Evolutionary conservation across 495 filamentous ascomycete species (phyloP).

Genomic region (Parmelia sp.): DNA sequence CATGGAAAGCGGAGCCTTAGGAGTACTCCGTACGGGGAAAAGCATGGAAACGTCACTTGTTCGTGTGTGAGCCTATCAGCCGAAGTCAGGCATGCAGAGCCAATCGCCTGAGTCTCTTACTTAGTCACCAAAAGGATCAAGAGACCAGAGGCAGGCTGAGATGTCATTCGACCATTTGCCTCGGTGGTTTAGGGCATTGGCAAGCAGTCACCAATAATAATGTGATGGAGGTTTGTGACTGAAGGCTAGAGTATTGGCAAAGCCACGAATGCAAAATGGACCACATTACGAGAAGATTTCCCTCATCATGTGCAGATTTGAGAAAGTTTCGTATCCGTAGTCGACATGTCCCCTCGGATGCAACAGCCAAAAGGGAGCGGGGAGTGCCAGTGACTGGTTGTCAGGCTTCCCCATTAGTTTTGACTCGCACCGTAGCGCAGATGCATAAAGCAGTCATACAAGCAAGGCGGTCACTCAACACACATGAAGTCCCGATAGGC

Average conservation of each 20-base stretch:
- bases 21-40: constrained; percentile 6
- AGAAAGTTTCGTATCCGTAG: background rate
- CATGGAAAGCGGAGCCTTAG: constrained; percentile 8
- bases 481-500: background rate
- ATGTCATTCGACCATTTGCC: background rate
- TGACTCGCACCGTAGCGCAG: background rate
- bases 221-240: background rate
- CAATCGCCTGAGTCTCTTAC: background rate
- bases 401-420: background rate
- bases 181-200: background rate
- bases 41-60: constrained; percentile 1
- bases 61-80: background rate
- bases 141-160: background rate
- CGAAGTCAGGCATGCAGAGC: background rate
- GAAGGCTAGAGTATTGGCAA: background rate
- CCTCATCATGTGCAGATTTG: background rate
- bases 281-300: background rate
- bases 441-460: background rate
- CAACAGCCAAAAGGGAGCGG: background rate
- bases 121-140: background rate
- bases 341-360: background rate
- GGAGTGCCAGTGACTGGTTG: background rate
- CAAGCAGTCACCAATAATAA: background rate
- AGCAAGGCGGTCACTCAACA: constrained; percentile 3
- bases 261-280: background rate